These are phyloP conservation scores for Verticillium alfalfae DNA, from an alignment of 2,329 filamentous ascomycete species.

Conservation along the genomic window DNA sequence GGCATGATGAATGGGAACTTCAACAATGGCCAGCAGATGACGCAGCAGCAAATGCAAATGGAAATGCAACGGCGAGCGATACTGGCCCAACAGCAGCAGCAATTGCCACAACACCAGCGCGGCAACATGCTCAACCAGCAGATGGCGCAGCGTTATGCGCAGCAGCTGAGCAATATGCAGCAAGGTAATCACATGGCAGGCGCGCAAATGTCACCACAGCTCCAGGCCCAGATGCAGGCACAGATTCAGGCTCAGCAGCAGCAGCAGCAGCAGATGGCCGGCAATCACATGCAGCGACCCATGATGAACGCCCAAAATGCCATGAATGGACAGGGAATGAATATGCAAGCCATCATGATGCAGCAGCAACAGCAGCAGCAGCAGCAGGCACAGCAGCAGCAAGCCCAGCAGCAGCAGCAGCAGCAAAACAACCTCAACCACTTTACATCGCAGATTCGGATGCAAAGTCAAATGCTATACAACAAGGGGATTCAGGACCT, in stretches of 20 bases:
- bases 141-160: constrained; percentile 36
- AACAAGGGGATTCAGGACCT: constrained; percentile 27
- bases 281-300: constrained; percentile 30
- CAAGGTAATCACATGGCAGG: constrained; percentile 21
- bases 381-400: constrained; percentile 18
- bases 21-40: constrained; percentile 25
- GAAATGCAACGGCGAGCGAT: constrained; percentile 15
- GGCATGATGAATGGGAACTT: constrained; percentile 28
- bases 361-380: constrained; percentile 20
- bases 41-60: constrained; percentile 14
- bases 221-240: constrained; percentile 32
- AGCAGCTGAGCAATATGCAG: constrained; percentile 34
- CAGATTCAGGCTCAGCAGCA: constrained; percentile 22
- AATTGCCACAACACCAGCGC: constrained; percentile 27
- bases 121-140: constrained; percentile 36
- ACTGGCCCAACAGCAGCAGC: constrained; percentile 21
- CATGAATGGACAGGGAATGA: constrained; percentile 31
- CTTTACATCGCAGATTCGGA: constrained; percentile 22
- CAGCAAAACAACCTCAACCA: constrained; percentile 18
- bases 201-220: constrained; percentile 28
- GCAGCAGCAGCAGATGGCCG: constrained; percentile 25
- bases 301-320: constrained; percentile 29
- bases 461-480: constrained; percentile 31
- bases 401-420: constrained; percentile 28
- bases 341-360: constrained; percentile 34